Base-by-base conservation (phyloP, 345 rosid genomes). In the Murraya koenigii region DNA sequence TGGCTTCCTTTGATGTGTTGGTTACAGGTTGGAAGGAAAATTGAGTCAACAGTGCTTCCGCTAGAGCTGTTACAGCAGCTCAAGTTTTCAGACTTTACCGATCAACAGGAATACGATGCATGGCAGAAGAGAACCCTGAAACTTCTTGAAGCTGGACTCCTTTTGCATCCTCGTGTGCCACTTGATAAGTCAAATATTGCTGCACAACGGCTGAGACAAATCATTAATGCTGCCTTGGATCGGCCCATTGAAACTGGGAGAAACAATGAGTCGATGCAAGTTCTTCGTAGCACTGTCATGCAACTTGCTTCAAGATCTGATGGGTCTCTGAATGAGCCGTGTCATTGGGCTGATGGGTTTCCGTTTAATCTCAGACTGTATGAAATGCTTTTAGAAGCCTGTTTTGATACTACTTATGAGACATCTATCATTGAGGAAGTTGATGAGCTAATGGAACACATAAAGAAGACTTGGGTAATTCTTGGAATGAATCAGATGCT, bases 281-380 rank as follows among this genome's bases (percentile, higher is more conserved):
- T 89, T 78, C 97, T 96, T 79, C 91, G 99, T 11, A 88, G 94
- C 49, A 89, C 97, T 65, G 97, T 89, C 58, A 86, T 82, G 85
- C 86, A 97, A 83, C 97, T 94, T 60, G 97, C 97, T 55, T 86
- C 84, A 63, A 90, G 97, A 86, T 92, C 97, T 72, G 98, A 92
- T 71, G 97, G 97, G 32, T 91, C 97, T 77, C 64, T 91, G 58
- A 82, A 88, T 25, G 99, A 96, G 32, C 81, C 90, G 19, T 90
- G 95, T 80, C 99, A 96, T 64, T 96, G 99, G 99, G 99, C 99
- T 76, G 99, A 96, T 85, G 99, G 98, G 26, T 84, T 86, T 80
- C 98, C 98, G 1, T 83, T 96, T 36, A 96, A 96, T 81, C 93
- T 96, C 47, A 85, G 91, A 75, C 90, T 94, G 20, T 96, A 94